Conservation (phyloP, 2,329 filamentous ascomycete species). For the Geoglossum cookeanum region DNA sequence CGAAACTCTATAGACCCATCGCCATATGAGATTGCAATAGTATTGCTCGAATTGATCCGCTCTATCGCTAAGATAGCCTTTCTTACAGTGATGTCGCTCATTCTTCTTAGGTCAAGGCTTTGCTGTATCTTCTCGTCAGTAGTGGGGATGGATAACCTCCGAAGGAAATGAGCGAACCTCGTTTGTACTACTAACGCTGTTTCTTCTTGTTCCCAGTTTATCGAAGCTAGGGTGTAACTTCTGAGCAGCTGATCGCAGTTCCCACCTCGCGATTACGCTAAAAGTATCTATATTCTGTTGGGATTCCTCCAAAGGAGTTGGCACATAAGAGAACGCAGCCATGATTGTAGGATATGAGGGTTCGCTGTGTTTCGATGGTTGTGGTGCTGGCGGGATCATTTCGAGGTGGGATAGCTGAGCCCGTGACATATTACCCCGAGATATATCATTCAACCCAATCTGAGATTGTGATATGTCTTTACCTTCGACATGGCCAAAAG, state of each 20-base stretch:
- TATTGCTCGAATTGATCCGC: slow-evolving; percentile 48
- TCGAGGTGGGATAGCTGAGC: slow-evolving; percentile 54
- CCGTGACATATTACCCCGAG: neutral
- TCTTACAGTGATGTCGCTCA: slow-evolving; percentile 47
- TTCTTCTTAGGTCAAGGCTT: slow-evolving; percentile 33
- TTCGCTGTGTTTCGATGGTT: slow-evolving; percentile 29
- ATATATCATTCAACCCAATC: neutral
- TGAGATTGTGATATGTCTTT: neutral
- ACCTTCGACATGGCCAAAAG: neutral
- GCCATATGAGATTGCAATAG: slow-evolving; percentile 53
- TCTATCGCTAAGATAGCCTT: slow-evolving; percentile 53
- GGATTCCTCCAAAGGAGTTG: slow-evolving; percentile 20
- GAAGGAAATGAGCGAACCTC: slow-evolving; percentile 14
- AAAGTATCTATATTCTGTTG: slow-evolving; percentile 44
- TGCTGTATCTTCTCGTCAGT: neutral
- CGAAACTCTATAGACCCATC: slow-evolving; percentile 70
- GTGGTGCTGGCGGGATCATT: slow-evolving; percentile 46
- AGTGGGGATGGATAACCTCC: neutral
- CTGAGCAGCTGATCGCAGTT: slow-evolving; percentile 46
- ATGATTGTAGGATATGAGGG: slow-evolving; percentile 43
- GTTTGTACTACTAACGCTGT: slow-evolving; percentile 25
- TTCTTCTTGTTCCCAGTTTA: slow-evolving; percentile 48
- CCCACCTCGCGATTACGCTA: slow-evolving; percentile 70
- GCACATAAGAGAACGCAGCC: slow-evolving; percentile 41
- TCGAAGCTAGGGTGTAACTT: slow-evolving; percentile 58